phyloP scores from a whole-genome alignment of 768 basidiomycete species.

The Lentinula detonsa region DNA sequence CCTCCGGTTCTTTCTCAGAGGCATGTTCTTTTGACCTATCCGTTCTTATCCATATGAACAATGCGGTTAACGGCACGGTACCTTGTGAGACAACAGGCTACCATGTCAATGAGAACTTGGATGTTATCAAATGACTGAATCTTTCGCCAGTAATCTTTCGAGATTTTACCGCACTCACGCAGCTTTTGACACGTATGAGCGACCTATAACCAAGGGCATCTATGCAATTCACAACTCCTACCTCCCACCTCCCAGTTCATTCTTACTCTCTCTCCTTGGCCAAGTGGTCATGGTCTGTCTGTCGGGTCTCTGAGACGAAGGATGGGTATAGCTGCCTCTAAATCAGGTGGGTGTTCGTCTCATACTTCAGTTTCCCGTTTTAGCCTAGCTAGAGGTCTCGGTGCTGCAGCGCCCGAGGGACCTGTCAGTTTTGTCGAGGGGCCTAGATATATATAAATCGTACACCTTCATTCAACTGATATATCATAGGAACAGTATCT shows the following conservation, averaged over 20 bases:
- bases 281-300: slow-evolving; percentile 2
- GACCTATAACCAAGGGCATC: slow-evolving; percentile 13
- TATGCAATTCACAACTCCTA: not conserved
- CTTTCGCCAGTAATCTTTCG: slow-evolving; percentile 18
- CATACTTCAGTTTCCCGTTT: not conserved
- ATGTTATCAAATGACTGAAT: slow-evolving; percentile 6
- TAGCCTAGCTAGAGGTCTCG: not conserved
- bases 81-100: not conserved
- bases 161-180: slow-evolving; percentile 27
- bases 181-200: slow-evolving; percentile 24
- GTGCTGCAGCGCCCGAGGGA: not conserved
- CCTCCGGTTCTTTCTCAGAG: not conserved
- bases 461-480: not conserved
- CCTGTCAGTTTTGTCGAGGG: not conserved
- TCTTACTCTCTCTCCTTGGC: slow-evolving; percentile 5
- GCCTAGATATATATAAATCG: not conserved
- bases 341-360: not conserved
- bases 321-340: slow-evolving; percentile 1
- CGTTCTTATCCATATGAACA: slow-evolving; percentile 1
- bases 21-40: not conserved
- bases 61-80: not conserved
- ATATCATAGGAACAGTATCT: not conserved
- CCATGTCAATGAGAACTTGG: not conserved
- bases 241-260: slow-evolving; percentile 3
- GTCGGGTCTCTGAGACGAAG: not conserved